Evolutionary conservation across 208 protist species (phyloP), one percentile per base, ranked within the genome.

Genomic region (Acanthamoeba lenticulata): DNA sequence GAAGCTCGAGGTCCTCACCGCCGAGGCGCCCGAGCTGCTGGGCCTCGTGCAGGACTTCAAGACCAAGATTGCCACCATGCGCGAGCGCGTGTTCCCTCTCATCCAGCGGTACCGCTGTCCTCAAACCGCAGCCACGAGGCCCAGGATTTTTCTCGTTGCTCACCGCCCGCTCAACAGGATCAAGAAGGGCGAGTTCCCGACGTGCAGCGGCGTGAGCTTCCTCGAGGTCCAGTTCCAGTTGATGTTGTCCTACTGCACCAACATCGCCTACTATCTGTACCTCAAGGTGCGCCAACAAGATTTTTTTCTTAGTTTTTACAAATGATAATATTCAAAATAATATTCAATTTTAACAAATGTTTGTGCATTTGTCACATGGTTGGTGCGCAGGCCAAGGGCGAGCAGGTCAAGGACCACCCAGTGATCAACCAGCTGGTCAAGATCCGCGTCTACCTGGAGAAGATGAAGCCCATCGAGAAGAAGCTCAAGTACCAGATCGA

Each of bases 401-500:
- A 97, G 72, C 98, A 98, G 93, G 97, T 99, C 49, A 96, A 97
- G 9, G 98, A 98, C 29, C 98, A 99, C 93, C 98, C 98, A 42
- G 98, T 99, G n/a, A 97, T 99, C 72, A 97, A 98, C 94, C 98
- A 98, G 95, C 96, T 99, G 7, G 98, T 99, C 2, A 97, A 98
- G 92, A 98, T 98, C 49, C 98, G 98, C 85, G 97, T 98, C 7
- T 98, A 99, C 90, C 92, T 99, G 69, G 98, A 99, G 94, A 99
- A 99, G 96, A 98, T 99, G 90, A 98, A 98, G 96, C 98, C 98
- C 36, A 95, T 99, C 27, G 98, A 99, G 95, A 97, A 98, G 95
- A 99, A 99, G 96, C 96, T 99, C 77, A 98, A 99, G 96, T 99
- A 99, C 96, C 98, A 98, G 69, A 95, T 99, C 62, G 98, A 99